These are phyloP conservation scores for Entoloma clypeatum DNA, from an alignment of 1,284 basidiomycete species.

Conservation along the genomic window DNA sequence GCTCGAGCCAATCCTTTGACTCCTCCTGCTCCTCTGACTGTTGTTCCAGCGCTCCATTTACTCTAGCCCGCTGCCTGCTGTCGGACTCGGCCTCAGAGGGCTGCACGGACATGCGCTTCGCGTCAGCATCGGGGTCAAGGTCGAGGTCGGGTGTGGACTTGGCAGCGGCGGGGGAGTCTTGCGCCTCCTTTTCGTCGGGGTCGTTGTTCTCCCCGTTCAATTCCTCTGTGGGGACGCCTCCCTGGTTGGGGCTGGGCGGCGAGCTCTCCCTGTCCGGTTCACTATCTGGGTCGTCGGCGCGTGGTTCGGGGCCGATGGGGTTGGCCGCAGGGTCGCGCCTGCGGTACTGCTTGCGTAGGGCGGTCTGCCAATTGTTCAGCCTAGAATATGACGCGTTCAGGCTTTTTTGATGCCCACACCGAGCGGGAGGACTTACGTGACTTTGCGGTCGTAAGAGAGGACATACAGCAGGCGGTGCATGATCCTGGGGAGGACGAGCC, in stretches of 20 bases:
- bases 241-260: neutral
- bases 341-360: slow-evolving; percentile 66
- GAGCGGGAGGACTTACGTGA: slow-evolving; percentile 53
- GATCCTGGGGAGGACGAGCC: slow-evolving; percentile 61
- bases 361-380: slow-evolving; percentile 70
- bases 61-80: slow-evolving; percentile 1
- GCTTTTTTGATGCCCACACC: slow-evolving; percentile 15
- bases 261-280: slow-evolving; percentile 12
- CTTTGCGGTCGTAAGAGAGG: slow-evolving; percentile 76
- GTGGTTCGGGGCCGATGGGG: slow-evolving; percentile 60
- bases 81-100: slow-evolving; percentile 17
- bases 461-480: slow-evolving; percentile 70
- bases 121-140: slow-evolving; percentile 13
- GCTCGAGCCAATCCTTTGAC: slow-evolving; percentile 62
- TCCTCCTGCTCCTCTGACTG: slow-evolving; percentile 28
- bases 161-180: slow-evolving; percentile 13
- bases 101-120: slow-evolving; percentile 13
- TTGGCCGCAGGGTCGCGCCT: slow-evolving; percentile 66
- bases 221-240: neutral
- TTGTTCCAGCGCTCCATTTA: too few species aligned
- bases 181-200: slow-evolving; percentile 9
- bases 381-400: slow-evolving; percentile 36
- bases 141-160: slow-evolving; percentile 18
- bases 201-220: slow-evolving; percentile 8
- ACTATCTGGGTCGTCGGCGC: slow-evolving; percentile 18